Evolutionary conservation across 2,329 filamentous ascomycete genomes (phyloP), one percentile per base, ranked within the genome.

Genomic region (Xylaria sp.): DNA sequence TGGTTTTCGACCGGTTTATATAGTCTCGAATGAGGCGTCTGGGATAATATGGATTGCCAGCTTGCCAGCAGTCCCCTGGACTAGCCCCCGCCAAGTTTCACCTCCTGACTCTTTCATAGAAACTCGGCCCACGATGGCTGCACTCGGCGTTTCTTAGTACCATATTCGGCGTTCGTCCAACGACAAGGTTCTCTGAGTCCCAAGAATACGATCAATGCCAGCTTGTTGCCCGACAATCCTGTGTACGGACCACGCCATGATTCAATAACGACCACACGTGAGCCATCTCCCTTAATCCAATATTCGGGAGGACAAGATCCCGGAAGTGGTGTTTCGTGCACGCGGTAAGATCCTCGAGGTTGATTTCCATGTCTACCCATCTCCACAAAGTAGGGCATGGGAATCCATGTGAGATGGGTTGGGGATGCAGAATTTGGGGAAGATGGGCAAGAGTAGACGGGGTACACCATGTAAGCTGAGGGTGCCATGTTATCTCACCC

Each of bases 341-440:
- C 23, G 23, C 23, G 23, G 23, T 30, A 18, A 19, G 30, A 16
- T n/a, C 46, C 23, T 46, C 34, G 34, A 54, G 61, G 53, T 56
- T 52, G 50, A 48, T 47, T 55, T 61, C 56, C 59, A 59, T 59
- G 59, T 50, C 13, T 47, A 23, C 54, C 39, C 19, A 13, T 18
- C 16, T 34, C 55, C 34, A 47, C 34, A 18, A 10, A 30, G 4
- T 54, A 50, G 55, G 56, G 58, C 42, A 2, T 42, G 37, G 13
- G 3, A 42, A 42, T 42, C 8, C 37, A 10, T 13, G 37, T 42
- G 9, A 42, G 1, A 13, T 42, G 37, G 37, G 23, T 30, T 30
- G 37, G 37, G 37, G 37, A 13, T 42, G 11, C 3, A 13, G 37
- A 42, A 1, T 39, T 9, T 39, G 37, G 11, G 37, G 16, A 16